These are phyloP conservation scores for Apiospora hydei DNA, from an alignment of 2,329 filamentous ascomycete species.

Conservation along the genomic window DNA sequence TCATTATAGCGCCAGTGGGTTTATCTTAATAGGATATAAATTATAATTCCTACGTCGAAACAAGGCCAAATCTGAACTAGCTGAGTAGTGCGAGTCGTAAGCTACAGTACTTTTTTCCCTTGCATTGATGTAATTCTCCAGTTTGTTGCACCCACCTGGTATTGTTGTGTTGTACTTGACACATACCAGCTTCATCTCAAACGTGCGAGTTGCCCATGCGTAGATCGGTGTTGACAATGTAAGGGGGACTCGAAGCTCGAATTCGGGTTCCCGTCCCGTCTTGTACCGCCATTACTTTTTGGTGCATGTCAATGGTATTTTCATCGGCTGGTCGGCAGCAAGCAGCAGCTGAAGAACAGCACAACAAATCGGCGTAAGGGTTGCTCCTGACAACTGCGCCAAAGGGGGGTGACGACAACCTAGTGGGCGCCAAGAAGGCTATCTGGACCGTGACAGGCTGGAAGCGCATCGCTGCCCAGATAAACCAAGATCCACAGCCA, in stretches of 20 bases:
- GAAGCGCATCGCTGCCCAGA: conserved; percentile 2
- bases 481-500: conserved; percentile 5
- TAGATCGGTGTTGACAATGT: not conserved
- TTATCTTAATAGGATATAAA: not conserved
- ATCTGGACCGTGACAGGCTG: conserved; percentile 9
- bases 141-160: not conserved
- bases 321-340: not conserved
- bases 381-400: conserved; percentile 21
- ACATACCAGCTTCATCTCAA: not conserved
- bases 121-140: conserved; percentile 16
- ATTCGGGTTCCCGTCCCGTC: not conserved
- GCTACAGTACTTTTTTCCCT: not conserved
- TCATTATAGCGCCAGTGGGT: conserved; percentile 8
- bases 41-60: conserved; percentile 10
- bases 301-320: too few relatives aligned
- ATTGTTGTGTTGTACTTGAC: not conserved
- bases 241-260: not conserved
- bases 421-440: not conserved
- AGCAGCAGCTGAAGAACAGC: not conserved
- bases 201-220: not conserved
- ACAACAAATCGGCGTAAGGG: not conserved
- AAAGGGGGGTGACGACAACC: conserved; percentile 13
- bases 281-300: not conserved
- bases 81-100: conserved; percentile 6
- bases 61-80: conserved; percentile 1